Base-by-base conservation (phyloP, 2,329 filamentous ascomycete genomes). In the Fusarium tanahbumbuense region DNA sequence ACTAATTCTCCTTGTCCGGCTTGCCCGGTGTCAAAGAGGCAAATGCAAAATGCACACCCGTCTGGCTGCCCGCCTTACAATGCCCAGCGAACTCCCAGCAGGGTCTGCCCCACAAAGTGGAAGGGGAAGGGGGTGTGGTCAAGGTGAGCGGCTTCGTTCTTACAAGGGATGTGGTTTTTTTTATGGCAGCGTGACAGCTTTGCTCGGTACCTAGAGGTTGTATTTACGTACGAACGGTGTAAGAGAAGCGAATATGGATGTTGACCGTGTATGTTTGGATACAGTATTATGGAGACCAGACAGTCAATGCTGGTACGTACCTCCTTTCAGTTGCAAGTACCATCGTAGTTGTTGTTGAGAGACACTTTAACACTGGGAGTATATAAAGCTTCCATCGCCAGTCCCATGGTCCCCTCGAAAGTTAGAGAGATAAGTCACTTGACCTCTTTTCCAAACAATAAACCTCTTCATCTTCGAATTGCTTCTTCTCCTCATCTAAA, bases 381-480 rank as follows among this genome's bases (percentile, higher is more conserved):
- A 75, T 70, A 74, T 75, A 75, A 76, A 67, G 73, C 73, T 75
- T 76, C 73, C 72, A 71, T 74, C 69, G 73, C 73, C 73, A 73
- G 71, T 66, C 64, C 63, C 44, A 53, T 62, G 18, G 37, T 45
- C 37, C 15, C 45, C 47, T 60, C 30, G 56, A 73, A 69, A 60
- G 53, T 71, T 66, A 70, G 57, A 67, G 65, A 60, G 61, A 67
- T 56, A 75, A 73, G 71, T 67, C 64, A 66, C 58, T 74, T 52
- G 65, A 72, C 68, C 68, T 70, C 56, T 25, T 48, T 37, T 56
- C 25, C 34, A 42, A 53, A 42, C 34, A 53, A 25, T 27, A 56
- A 60, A 70, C 54, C 27, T 48, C 28, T 32, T 6, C 20, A 34
- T 37, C 32, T 50, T 66, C 53, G 63, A 30, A 66, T 66, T 50